Base-by-base conservation (phyloP, 176 grass and related monocot genomes). In the Calamus simplicifolius region DNA sequence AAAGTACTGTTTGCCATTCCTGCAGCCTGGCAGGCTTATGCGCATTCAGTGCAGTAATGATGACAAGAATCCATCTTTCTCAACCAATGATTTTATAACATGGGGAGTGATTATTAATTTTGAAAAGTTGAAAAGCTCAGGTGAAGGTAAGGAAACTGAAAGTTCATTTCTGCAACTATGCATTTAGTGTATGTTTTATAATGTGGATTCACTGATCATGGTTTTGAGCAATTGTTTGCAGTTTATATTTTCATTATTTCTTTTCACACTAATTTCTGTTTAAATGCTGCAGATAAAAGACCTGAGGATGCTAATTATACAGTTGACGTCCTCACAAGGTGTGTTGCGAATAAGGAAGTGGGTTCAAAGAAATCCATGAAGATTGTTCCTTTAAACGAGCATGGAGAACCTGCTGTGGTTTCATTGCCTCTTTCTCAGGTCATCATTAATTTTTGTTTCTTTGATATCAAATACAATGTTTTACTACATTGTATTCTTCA, bases 61-160 rank as follows among this genome's bases (percentile, higher is more conserved):
- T 58, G 84, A 75, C 60, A 59, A 73, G 57, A 15, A 64, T 17
- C 54, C 69, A 58, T 75, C 16, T 16, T 83, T 81, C 79, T 79
- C 77, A 2, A 53, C 58, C 30, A 81, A 85, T 8, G 83, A 90
- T 67, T 78, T 63, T 7, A 6, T 72, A 30, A 78, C 80, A 4
- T 97, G 86, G 92, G 92, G 84, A 66, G 63, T 88, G 57, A 85
- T 82, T 63, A 84, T 97, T 69, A 91, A 91, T 71, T 97, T 97
- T 51, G 83, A 85, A 56, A 87, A 80, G 63, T 65, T 90, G 59
- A 97, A 97, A 85, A 61, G 25, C 49, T 27, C 72, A 57, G 58
- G 50, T 81, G 80, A 96, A 90, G 92, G 92, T 88, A 85, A 48
- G 56, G 18, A 4, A 50, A 25, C 29, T 56, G 3, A 25, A 48